Evolutionary conservation across 1,139 yeast genomes (phyloP).

Genomic region (Candida sanyaensis): DNA sequence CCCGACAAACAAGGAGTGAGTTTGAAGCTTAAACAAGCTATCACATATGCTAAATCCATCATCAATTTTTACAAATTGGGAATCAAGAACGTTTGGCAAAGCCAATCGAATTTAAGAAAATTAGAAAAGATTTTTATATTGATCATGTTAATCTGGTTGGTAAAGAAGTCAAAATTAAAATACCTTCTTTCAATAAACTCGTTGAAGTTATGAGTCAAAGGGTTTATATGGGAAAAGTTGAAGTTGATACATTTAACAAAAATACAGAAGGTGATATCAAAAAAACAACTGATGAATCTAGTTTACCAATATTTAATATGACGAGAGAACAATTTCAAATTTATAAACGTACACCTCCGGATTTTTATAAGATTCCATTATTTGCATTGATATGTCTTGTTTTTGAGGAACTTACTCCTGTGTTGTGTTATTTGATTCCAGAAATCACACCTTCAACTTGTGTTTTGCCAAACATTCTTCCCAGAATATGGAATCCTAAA

Average conservation of each 20-base stretch:
- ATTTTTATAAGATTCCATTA: slow-evolving; percentile 59
- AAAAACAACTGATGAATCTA: slow-evolving; percentile 16
- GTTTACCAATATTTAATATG: slow-evolving; percentile 30
- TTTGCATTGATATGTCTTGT: slow-evolving; percentile 60
- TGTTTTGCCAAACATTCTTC: slow-evolving; percentile 52
- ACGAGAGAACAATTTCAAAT: slow-evolving; percentile 56
- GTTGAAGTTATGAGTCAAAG: slow-evolving; percentile 37
- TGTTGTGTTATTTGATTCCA: slow-evolving; percentile 60
- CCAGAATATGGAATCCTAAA: slow-evolving; percentile 33
- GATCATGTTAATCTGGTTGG: slow-evolving; percentile 30
- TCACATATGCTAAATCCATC: slow-evolving; percentile 41
- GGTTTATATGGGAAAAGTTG: slow-evolving; percentile 34
- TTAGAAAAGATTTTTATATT: slow-evolving; percentile 20
- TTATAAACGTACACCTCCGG: slow-evolving; percentile 57
- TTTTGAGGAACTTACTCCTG: slow-evolving; percentile 66
- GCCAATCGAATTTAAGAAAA: slow-evolving; percentile 26
- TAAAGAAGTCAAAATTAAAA: slow-evolving; percentile 21
- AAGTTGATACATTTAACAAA: slow-evolving; percentile 19
- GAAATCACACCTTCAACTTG: slow-evolving; percentile 72
- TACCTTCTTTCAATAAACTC: slow-evolving; percentile 29
- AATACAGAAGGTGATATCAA: slow-evolving; percentile 21
- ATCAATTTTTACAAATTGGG: slow-evolving; percentile 55
- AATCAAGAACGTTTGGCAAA: slow-evolving; percentile 50
- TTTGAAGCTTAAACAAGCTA: slow-evolving; percentile 36
- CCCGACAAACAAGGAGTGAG: slow-evolving; percentile 19